Evolutionary conservation across 495 filamentous ascomycete genomes (phyloP).

Genomic region (Lichina pygmaea): DNA sequence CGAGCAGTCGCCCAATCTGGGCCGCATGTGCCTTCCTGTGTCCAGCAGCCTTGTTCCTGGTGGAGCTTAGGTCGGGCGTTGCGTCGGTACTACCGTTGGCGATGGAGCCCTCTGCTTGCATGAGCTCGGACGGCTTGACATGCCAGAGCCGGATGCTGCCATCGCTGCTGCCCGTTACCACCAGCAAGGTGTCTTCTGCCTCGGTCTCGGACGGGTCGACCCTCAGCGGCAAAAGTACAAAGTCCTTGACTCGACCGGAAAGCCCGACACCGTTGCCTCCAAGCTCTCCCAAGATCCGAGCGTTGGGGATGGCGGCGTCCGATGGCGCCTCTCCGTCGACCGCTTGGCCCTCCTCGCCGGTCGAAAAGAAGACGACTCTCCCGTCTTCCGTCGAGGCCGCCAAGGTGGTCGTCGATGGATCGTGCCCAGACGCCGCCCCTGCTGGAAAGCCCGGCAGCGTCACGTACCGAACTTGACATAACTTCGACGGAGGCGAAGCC

Average conservation of each 20-base stretch:
- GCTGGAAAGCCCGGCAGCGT: conserved; percentile 13
- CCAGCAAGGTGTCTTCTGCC: conserved; percentile 14
- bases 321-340: neutral
- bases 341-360: conserved; percentile 14
- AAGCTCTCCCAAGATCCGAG: conserved; percentile 42
- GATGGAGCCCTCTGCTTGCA: neutral
- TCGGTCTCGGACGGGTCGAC: conserved; percentile 14
- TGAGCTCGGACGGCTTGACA: conserved; percentile 10
- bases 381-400: conserved; percentile 86
- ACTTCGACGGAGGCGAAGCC: conserved; percentile 42
- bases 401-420: conserved; percentile 24
- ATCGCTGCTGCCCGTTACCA: conserved; percentile 63
- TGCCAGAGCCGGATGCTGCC: conserved; percentile 56
- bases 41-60: conserved; percentile 5
- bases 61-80: conserved; percentile 11
- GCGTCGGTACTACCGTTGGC: conserved; percentile 4
- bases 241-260: conserved; percentile 64
- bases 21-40: neutral
- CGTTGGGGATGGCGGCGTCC: conserved; percentile 16
- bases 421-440: conserved; percentile 10
- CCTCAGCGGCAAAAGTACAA: conserved; percentile 28
- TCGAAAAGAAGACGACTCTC: conserved; percentile 61
- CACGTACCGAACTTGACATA: conserved; percentile 60
- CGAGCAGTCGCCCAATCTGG: conserved; percentile 46
- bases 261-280: conserved; percentile 45